Evolutionary conservation across 2,329 filamentous ascomycete species (phyloP), one percentile per base, ranked within the genome.

Genomic region (Hortaea werneckii): DNA sequence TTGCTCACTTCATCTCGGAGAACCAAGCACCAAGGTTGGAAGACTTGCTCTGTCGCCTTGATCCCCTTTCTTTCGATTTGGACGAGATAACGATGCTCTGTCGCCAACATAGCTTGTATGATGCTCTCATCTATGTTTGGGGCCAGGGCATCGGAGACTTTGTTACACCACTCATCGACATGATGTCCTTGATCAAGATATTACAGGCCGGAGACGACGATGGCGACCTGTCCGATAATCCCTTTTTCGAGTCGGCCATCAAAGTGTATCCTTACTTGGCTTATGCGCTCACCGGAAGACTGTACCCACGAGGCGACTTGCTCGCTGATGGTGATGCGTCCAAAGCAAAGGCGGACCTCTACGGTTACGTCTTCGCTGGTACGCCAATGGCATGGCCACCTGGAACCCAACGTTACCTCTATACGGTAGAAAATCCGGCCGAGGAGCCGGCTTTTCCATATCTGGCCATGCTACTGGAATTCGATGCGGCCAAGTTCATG

Each of bases 181-280:
- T 98, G 2, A 70, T 94, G 41, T 71, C 77, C 10, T 71, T 95
- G 26, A 61, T 72, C 45, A 74, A 78, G 46, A 64, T 71, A 34
- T 64, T 70, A 26, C 72, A 75, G 6, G 74, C 73, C 35, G 74
- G 74, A 47, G 67, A 73, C 9, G 78, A 78, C 50, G 73, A 80
- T 34, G 78, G 83, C 43, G 73, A 78, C 8, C 37, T 55, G n/a
- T 50, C 44, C 10, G 52, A 57, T 3, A 57, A 61, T 29, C 60
- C 58, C 1, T 77, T 77, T 56, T 75, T 77, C 46, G 76, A 82
- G 27, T 84, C 87, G 57, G 88, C 87, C 2, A 77, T 86, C 64
- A 98, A 96, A 63, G 81, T 95, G 50, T 98, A 95, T 55, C 87
- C 92, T 0, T 98, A 95, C 59, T 74, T 98, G 5, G 94, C 92